A percentile compares a stretch with the other conserved stretches of the same genome.
These are phyloP conservation scores for Malus hybrid DNA, from an alignment of 331 rosid genomes.

Conservation along the genomic window DNA sequence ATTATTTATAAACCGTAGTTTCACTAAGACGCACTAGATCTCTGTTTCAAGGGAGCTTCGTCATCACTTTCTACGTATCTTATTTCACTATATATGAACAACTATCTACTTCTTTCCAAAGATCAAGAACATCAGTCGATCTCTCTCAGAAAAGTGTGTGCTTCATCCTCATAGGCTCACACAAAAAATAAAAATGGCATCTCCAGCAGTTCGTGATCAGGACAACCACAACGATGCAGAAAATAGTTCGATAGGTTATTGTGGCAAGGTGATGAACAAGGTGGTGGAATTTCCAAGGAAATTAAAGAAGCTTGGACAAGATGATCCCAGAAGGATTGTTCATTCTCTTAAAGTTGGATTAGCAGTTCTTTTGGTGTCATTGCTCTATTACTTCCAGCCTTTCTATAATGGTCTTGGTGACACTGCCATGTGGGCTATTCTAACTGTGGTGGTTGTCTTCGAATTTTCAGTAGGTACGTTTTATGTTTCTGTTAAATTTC, in stretches of 20 bases:
- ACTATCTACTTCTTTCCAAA: background rate
- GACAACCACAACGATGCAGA: background rate
- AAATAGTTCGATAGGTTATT: background rate
- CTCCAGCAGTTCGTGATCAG: background rate
- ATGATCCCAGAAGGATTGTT: constrained; percentile 45
- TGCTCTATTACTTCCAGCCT: constrained; percentile 32
- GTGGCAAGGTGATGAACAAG: background rate
- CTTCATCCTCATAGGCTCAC: background rate
- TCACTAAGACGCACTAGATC: background rate
- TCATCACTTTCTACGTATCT: background rate
- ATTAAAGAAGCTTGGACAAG: constrained; percentile 33
- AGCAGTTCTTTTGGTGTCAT: constrained; percentile 32
- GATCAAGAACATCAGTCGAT: background rate
- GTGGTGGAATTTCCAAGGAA: background rate
- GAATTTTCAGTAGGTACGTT: constrained; percentile 48
- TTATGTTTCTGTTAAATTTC: background rate
- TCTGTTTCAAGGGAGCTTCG: background rate
- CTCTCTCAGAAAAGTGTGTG: background rate
- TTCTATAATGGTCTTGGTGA: constrained; percentile 33
- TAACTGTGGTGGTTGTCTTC: constrained; percentile 35
- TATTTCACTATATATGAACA: background rate
- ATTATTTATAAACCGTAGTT: no score
- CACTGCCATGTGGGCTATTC: constrained; percentile 46
- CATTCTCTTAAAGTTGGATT: constrained; percentile 45
- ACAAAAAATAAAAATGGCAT: background rate